phyloP scores from a whole-genome alignment of 805 yeast species.

The Debaryomyces castellii region DNA sequence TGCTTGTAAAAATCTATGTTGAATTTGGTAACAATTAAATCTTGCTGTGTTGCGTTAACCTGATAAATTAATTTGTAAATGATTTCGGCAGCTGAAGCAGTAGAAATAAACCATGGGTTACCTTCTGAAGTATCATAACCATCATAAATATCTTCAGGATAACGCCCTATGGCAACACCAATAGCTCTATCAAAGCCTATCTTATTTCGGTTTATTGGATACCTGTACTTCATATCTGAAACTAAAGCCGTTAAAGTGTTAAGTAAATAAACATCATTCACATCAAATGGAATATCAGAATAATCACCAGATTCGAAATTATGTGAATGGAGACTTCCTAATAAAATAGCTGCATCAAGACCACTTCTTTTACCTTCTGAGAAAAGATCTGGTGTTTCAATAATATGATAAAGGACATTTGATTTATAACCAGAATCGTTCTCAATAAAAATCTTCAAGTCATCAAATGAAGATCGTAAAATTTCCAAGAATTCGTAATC shows the following conservation, averaged over 20 bases:
- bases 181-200: slow-evolving; percentile 29
- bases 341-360: slow-evolving; percentile 72
- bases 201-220: slow-evolving; percentile 63
- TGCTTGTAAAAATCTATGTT: slow-evolving; percentile 30
- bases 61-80: slow-evolving; percentile 55
- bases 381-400: slow-evolving; percentile 62
- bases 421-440: slow-evolving; percentile 41
- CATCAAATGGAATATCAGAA: slow-evolving; percentile 58
- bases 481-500: slow-evolving; percentile 23
- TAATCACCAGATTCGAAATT: slow-evolving; percentile 36
- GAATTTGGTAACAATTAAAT: slow-evolving; percentile 40
- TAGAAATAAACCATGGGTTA: slow-evolving; percentile 90
- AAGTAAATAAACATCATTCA: slow-evolving; percentile 55
- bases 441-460: slow-evolving; percentile 38
- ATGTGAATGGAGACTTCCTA: slow-evolving; percentile 52
- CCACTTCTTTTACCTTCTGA: slow-evolving; percentile 56
- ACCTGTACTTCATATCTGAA: slow-evolving; percentile 67
- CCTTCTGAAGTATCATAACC: slow-evolving; percentile 74
- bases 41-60: slow-evolving; percentile 35
- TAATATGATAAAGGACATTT: slow-evolving; percentile 46
- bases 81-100: slow-evolving; percentile 67
- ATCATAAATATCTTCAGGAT: slow-evolving; percentile 89
- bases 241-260: slow-evolving; percentile 65
- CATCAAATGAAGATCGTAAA: slow-evolving; percentile 28
- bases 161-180: slow-evolving; percentile 81